Evolutionary conservation across 2,329 filamentous ascomycete genomes (phyloP).

Genomic region (Arthroderma sp.): DNA sequence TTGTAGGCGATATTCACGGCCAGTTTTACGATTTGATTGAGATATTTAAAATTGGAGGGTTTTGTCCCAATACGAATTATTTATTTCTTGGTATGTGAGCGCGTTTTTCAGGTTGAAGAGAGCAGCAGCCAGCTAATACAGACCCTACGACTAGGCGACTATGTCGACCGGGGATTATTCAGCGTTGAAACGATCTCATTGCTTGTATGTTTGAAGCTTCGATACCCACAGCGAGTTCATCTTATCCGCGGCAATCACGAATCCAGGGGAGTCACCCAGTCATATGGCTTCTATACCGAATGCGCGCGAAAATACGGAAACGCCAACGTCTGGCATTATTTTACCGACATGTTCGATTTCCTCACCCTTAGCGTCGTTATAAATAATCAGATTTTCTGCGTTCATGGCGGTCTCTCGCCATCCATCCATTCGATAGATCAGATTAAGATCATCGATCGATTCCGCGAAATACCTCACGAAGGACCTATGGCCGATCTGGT

Average conservation of each 20-base stretch:
- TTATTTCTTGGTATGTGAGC: slow-evolving; percentile 66
- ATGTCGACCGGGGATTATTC: slow-evolving; percentile 96
- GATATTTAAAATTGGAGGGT: slow-evolving; percentile 96
- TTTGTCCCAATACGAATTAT: slow-evolving; percentile 96
- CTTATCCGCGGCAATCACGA: slow-evolving; percentile 97
- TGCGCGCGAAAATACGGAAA: slow-evolving; percentile 97
- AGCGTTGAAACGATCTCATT: slow-evolving; percentile 98
- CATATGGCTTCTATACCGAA: slow-evolving; percentile 97
- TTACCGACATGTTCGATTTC: slow-evolving; percentile 99
- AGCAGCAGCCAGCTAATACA: too few relatives aligned
- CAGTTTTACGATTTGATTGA: slow-evolving; percentile 99
- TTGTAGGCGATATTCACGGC: slow-evolving; percentile 96
- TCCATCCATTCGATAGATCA: slow-evolving; percentile 98
- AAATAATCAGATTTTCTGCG: slow-evolving; percentile 97
- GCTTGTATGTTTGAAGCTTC: slow-evolving; percentile 89
- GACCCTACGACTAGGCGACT: slow-evolving; percentile 58
- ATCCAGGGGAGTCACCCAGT: slow-evolving; percentile 92
- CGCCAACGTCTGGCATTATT: slow-evolving; percentile 98
- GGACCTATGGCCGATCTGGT: slow-evolving; percentile 99
- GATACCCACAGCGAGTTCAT: slow-evolving; percentile 91
- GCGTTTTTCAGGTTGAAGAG: too few relatives aligned
- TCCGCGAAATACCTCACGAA: slow-evolving; percentile 95
- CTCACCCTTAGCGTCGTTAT: slow-evolving; percentile 93
- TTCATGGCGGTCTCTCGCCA: slow-evolving; percentile 80
- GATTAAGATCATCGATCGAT: slow-evolving; percentile 98